phyloP scores from a whole-genome alignment of 192 early-diverging fungal genomes.

The Pilaira anomala region DNA sequence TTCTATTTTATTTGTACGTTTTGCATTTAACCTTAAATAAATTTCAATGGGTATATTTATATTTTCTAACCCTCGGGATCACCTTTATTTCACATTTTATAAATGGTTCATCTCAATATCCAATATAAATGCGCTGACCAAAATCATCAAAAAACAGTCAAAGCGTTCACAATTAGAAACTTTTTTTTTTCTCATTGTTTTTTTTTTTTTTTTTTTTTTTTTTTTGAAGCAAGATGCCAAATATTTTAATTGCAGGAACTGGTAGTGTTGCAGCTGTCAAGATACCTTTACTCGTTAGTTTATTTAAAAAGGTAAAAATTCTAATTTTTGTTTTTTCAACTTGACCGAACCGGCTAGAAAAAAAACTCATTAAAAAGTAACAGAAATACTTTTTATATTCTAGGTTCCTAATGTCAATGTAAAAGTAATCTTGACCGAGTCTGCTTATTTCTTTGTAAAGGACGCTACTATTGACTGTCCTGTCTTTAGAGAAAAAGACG shows the following conservation, averaged over 20 bases:
- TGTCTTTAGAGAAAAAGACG: constrained; percentile 79
- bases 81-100: too few species aligned
- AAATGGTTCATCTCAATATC: too few species aligned
- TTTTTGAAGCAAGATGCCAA: neutral
- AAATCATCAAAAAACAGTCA: neutral
- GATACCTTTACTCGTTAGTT: constrained; percentile 67
- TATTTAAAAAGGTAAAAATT: constrained; percentile 29
- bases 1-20: too few species aligned
- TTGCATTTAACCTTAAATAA: too few species aligned
- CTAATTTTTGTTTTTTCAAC: neutral
- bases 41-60: too few species aligned
- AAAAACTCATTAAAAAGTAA: neutral
- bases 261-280: constrained; percentile 93
- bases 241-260: constrained; percentile 77
- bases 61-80: too few species aligned
- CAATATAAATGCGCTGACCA: neutral
- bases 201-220: neutral
- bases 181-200: neutral
- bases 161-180: too few species aligned
- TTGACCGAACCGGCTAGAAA: neutral
- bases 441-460: constrained; percentile 90
- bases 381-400: too few species aligned
- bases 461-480: constrained; percentile 45
- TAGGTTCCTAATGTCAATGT: constrained; percentile 58
- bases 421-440: constrained; percentile 72